Evolutionary conservation across 2,329 filamentous ascomycete species (phyloP), one percentile per base, ranked within the genome.

Genomic region (Pseudocercospora pini-densiflorae): DNA sequence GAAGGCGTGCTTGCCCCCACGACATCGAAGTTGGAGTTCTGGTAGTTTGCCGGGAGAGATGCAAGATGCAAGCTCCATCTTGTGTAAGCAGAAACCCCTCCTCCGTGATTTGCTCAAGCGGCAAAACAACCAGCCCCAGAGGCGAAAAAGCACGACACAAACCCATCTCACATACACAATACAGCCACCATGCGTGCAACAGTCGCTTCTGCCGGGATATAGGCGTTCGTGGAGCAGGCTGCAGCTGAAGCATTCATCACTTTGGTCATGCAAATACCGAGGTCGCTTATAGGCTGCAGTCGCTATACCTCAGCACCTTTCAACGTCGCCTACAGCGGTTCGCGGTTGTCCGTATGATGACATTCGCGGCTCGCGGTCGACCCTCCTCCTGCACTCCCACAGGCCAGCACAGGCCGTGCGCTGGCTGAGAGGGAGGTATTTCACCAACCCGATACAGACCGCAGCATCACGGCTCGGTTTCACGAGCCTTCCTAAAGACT

Each of bases 211-310:
- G 49, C 49, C 21, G 49, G 21, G 23, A 54, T 14, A 54, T 54
- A 24, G 49, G 19, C 14, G 23, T 29, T 54, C 49, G 49, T 54
- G 23, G 23, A 53, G 47, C 14, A 53, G 47, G 23, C 47, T 53
- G 47, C 47, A 53, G 47, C 47, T 53, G 47, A 53, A 53, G 47
- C 47, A 27, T 53, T 24, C n/a, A 47, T 53, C 47, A 24, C 47
- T 8, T 53, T 53, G 47, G 59, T 59, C 53, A 62, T 51, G 59
- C 62, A 21, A 51, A 36, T 29, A 53, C 51, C 43, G 40, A 51
- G 59, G 59, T 43, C 31, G 59, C 40, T 59, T 23, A 62, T 62
- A 59, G 51, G 64, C 64, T 59, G 64, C 53, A 24, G 19, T 45
- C 55, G 45, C 62, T 58, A 61, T 64, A 51, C 53, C 29, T 19